Conservation (phyloP, 2,329 filamentous ascomycete genomes). For the Coleophoma crateriformis region DNA sequence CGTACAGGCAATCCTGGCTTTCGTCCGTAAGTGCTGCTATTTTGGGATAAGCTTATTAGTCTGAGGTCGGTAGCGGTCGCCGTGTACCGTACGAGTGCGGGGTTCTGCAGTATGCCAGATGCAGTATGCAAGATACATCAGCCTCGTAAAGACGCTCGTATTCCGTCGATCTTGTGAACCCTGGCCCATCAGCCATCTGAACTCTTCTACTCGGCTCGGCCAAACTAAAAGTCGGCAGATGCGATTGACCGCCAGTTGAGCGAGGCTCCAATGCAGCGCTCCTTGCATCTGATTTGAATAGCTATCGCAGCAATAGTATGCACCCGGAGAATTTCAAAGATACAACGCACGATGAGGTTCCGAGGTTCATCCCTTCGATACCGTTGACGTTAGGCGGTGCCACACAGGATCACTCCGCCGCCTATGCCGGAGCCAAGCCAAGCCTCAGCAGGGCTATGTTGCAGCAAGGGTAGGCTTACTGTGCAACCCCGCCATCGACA, state of each 20-base stretch:
- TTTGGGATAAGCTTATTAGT: background rate
- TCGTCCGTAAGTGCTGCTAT: background rate
- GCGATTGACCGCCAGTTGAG: background rate
- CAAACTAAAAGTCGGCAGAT: background rate
- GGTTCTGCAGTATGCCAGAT: background rate
- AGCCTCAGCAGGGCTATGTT: too few species aligned
- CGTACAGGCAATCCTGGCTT: too few species aligned
- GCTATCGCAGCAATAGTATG: background rate
- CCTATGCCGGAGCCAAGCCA: too few species aligned
- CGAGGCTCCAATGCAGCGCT: background rate
- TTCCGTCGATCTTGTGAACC: background rate
- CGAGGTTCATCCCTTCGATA: too few species aligned
- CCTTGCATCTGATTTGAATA: background rate
- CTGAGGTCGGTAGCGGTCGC: background rate
- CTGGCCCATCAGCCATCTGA: background rate
- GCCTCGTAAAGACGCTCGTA: background rate
- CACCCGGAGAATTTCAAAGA: too few species aligned
- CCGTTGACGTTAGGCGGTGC: too few species aligned
- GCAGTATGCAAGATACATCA: background rate
- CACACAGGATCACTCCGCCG: too few species aligned
- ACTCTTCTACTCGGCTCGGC: background rate
- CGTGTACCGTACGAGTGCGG: background rate
- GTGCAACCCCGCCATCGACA: too few species aligned
- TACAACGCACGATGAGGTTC: too few species aligned
- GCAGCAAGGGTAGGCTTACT: too few species aligned